Evolutionary conservation across 345 rosid species (phyloP).

Genomic region (Camelina laxa): DNA sequence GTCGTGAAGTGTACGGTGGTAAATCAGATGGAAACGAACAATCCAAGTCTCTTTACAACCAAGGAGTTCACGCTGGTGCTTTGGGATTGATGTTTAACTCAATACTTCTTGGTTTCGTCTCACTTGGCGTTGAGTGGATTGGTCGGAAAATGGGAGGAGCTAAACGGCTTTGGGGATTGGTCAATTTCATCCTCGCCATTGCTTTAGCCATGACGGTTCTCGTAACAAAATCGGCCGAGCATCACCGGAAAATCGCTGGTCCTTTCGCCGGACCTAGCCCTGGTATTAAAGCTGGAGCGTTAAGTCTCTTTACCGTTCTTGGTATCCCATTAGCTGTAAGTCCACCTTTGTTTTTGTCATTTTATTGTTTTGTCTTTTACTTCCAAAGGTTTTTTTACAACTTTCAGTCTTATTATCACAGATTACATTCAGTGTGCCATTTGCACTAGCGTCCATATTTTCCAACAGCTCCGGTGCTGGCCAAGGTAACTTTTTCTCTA

Average conservation of each 20-base stretch:
- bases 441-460: slow-evolving; percentile 85
- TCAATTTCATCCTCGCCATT: slow-evolving; percentile 61
- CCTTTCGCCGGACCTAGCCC: slow-evolving; percentile 39
- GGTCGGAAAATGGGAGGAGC: slow-evolving; percentile 55
- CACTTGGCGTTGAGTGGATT: slow-evolving; percentile 55
- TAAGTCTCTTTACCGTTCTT: slow-evolving; percentile 62
- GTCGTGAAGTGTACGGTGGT: slow-evolving; percentile 88
- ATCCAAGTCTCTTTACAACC: slow-evolving; percentile 45
- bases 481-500: slow-evolving; percentile 56
- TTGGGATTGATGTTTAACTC: slow-evolving; percentile 77
- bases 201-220: slow-evolving; percentile 55
- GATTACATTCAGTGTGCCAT: slow-evolving; percentile 76
- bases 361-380: not conserved
- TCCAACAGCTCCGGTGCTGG: slow-evolving; percentile 64
- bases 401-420: slow-evolving; percentile 34
- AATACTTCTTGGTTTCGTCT: slow-evolving; percentile 61
- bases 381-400: not conserved
- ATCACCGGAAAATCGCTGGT: slow-evolving; percentile 39
- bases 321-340: slow-evolving; percentile 84
- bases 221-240: slow-evolving; percentile 61
- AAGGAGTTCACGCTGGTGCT: slow-evolving; percentile 74
- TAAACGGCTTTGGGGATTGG: slow-evolving; percentile 66
- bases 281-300: slow-evolving; percentile 52
- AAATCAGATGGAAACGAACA: slow-evolving; percentile 37
- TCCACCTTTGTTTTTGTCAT: not conserved